Base-by-base conservation (phyloP, 2,329 filamentous ascomycete genomes). In the Aspergillus ochraceus region DNA sequence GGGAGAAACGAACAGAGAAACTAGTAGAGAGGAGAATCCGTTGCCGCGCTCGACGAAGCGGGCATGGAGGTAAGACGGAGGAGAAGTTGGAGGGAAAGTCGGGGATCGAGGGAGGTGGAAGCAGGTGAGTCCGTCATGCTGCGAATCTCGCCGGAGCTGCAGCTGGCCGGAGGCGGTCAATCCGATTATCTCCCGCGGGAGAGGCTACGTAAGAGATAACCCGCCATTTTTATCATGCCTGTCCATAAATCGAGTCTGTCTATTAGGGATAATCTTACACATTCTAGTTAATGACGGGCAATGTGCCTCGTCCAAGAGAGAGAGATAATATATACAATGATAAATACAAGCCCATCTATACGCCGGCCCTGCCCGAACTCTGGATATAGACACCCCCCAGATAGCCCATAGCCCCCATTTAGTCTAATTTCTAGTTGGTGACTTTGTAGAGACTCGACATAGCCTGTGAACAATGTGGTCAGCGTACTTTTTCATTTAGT, bases 401-500 rank as follows among this genome's bases (percentile, higher is more conserved):
- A 29, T 29, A 29, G 26, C 8, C 12, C 19, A 29, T 29, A 29
- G 26, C 8, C 12, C 19, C 12, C 53, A 45, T 29, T n/a, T 22
- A 24, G 24, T 51, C 14, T 51, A n/a, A 11, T 12, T 32, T 51
- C 55, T 62, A 63, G 32, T 58, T 59, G 32, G 59, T 56, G 17
- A 67, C 64, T 51, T 70, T 70, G 61, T 69, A 68, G 11, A 75
- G 58, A 52, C 64, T 67, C 29, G 66, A 58, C 59, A 70, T 61
- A 2, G 62, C 56, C 69, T 71, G 57, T 5, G 52, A 22, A n/a
- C 8, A 8, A 42, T 42, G 2, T 42, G 8, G 24, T 24, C 22
- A 54, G 36, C 55, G 10, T 54, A 19, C 29, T 30, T 36, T 20
- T 22, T 39, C 24, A n/a, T 36, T 19, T 10, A 4, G 11, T 17